Evolutionary conservation across 805 yeast genomes (phyloP).

Genomic region (Jamesozyma gamospora): DNA sequence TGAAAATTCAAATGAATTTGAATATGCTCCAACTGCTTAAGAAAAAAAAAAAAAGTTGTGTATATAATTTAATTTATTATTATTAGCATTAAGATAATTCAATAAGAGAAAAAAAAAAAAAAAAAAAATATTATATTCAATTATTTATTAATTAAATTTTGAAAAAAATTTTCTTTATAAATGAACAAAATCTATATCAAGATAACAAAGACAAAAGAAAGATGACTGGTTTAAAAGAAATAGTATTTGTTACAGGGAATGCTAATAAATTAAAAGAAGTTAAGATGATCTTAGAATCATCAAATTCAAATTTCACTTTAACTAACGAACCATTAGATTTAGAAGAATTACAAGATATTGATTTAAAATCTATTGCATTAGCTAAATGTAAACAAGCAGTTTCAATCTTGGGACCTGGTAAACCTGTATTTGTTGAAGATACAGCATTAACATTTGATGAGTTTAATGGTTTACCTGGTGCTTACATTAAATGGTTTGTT

Average conservation of each 20-base stretch:
- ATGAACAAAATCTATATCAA: too few species aligned
- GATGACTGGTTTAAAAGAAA: slow-evolving; percentile 12
- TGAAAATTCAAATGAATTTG: slow-evolving; percentile 75
- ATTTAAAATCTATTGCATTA: slow-evolving; percentile 63
- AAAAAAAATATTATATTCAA: too few species aligned
- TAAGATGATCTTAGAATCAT: slow-evolving; percentile 45
- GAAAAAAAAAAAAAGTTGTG: neutral
- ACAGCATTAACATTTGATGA: slow-evolving; percentile 83
- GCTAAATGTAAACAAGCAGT: slow-evolving; percentile 69
- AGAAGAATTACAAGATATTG: slow-evolving; percentile 86
- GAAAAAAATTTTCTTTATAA: too few species aligned
- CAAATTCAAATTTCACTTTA: slow-evolving; percentile 27
- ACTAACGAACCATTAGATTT: slow-evolving; percentile 64
- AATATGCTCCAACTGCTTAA: slow-evolving; percentile 40
- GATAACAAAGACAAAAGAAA: neutral
- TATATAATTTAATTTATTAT: too few species aligned
- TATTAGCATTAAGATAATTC: too few species aligned
- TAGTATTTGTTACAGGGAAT: slow-evolving; percentile 81
- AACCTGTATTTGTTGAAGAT: slow-evolving; percentile 87
- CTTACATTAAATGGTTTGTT: slow-evolving; percentile 89
- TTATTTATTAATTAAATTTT: too few species aligned
- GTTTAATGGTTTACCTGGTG: slow-evolving; percentile 83
- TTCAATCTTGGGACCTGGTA: slow-evolving; percentile 46
- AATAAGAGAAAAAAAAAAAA: too few species aligned
- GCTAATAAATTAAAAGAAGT: slow-evolving; percentile 82